Evolutionary conservation across 1,139 yeast genomes (phyloP).

Genomic region (Pichiaceae sp.): DNA sequence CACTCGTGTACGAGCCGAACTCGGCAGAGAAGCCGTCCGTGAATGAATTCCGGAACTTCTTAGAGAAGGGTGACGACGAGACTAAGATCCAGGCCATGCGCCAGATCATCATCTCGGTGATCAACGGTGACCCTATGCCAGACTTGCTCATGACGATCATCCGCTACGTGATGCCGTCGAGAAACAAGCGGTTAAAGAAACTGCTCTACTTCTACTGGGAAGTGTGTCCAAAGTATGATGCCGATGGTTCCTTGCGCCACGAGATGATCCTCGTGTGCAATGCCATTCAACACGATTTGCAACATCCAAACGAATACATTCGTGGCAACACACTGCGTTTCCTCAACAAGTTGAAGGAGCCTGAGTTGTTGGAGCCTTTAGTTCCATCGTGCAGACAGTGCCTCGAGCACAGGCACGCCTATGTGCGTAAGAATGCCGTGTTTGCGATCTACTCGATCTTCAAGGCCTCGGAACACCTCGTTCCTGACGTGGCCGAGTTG

Average conservation of each 20-base stretch:
- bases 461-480: slow-evolving; percentile 74
- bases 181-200: slow-evolving; percentile 83
- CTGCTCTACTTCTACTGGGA: slow-evolving; percentile 96
- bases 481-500: slow-evolving; percentile 92
- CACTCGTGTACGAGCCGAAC: slow-evolving; percentile 69
- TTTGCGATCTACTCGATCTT: slow-evolving; percentile 82
- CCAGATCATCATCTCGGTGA: slow-evolving; percentile 72
- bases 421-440: slow-evolving; percentile 95
- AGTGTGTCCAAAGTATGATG: slow-evolving; percentile 85
- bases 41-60: slow-evolving; percentile 66
- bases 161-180: slow-evolving; percentile 95
- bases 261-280: slow-evolving; percentile 98
- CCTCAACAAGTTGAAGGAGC: slow-evolving; percentile 82
- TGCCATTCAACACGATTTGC: slow-evolving; percentile 94
- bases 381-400: slow-evolving; percentile 90
- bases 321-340: slow-evolving; percentile 93
- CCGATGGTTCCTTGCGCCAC: slow-evolving; percentile 86
- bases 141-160: slow-evolving; percentile 94
- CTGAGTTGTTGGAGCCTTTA: slow-evolving; percentile 90
- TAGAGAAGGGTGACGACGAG: slow-evolving; percentile 88
- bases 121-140: slow-evolving; percentile 93
- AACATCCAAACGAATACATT: slow-evolving; percentile 95
- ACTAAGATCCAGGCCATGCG: slow-evolving; percentile 88
- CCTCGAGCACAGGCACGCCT: slow-evolving; percentile 93
- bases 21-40: slow-evolving; percentile 65